These are phyloP conservation scores for Aspergillus sp. DNA, from an alignment of 2,329 filamentous ascomycete species.

Conservation along the genomic window DNA sequence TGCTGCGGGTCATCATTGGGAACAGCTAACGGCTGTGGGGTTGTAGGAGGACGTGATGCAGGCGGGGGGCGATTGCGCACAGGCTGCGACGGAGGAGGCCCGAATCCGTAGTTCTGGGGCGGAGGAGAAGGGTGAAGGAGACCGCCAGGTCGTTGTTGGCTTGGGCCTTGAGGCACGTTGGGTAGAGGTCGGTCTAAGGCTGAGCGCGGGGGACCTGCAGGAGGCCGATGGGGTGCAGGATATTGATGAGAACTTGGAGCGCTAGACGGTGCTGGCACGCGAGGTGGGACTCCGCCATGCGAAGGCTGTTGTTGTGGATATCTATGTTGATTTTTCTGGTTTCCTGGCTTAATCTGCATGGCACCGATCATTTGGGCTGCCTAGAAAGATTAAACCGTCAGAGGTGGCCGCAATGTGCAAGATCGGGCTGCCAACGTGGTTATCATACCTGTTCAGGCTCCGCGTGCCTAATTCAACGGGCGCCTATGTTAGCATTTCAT, in stretches of 20 bases:
- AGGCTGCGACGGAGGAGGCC: conserved; percentile 52
- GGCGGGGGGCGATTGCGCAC: conserved; percentile 57
- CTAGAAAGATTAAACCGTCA: conserved; percentile 24
- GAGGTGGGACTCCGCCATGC: conserved; percentile 26
- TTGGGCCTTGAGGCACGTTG: conserved; percentile 15
- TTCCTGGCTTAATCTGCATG: conserved; percentile 31
- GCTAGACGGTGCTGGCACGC: conserved; percentile 21
- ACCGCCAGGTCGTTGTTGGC: conserved; percentile 29
- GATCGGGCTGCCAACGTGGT: background rate
- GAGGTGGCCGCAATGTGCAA: background rate
- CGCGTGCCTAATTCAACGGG: conserved; percentile 58
- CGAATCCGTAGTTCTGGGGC: conserved; percentile 51
- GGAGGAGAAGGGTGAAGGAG: conserved; percentile 44
- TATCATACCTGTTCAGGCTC: conserved; percentile 67
- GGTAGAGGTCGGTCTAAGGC: conserved; percentile 21
- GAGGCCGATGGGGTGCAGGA: conserved; percentile 14
- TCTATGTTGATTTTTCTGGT: conserved; percentile 32
- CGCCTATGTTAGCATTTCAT: conserved; percentile 14
- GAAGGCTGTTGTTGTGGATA: conserved; percentile 19
- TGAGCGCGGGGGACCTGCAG: conserved; percentile 19
- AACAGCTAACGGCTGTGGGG: conserved; percentile 56
- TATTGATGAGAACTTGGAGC: conserved; percentile 19
- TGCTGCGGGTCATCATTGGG: conserved; percentile 55
- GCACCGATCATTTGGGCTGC: conserved; percentile 47
- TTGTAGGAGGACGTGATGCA: conserved; percentile 64